A percentile compares a stretch with the other conserved stretches of the same genome.
Evolutionary conservation across 257 asterid species (phyloP).

Genomic region (Solanum virginianum): DNA sequence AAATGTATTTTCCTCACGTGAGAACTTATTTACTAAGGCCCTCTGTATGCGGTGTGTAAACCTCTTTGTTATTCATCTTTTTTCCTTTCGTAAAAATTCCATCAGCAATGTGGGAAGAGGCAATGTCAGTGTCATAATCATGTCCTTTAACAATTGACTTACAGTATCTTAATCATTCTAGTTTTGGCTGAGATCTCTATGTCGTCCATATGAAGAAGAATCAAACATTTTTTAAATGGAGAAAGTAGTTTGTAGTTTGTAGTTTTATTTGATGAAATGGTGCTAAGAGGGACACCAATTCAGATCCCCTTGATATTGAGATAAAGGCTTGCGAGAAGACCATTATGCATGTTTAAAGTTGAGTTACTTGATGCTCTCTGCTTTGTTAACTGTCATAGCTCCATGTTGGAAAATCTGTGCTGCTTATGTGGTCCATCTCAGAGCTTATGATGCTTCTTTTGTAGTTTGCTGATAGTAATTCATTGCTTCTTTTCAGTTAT

Average conservation of each 20-base stretch:
- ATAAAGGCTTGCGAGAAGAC: background rate
- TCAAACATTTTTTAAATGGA: background rate
- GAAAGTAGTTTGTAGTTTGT: background rate
- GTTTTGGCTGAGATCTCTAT: background rate
- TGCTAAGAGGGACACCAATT: background rate
- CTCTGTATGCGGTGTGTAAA: conserved; percentile 79
- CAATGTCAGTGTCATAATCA: background rate
- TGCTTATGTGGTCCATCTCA: background rate
- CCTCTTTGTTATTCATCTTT: conserved; percentile 1
- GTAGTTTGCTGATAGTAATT: background rate
- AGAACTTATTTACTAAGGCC: conserved; percentile 72
- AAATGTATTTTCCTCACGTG: conserved; percentile 72
- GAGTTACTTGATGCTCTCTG: background rate
- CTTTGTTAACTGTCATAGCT: background rate
- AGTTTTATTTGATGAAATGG: background rate
- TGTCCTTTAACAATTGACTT: background rate
- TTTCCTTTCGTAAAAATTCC: background rate
- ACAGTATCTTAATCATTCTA: background rate
- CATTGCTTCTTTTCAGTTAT: conserved; percentile 36
- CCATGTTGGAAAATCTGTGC: background rate
- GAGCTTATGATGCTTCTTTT: background rate
- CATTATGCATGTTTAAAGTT: background rate
- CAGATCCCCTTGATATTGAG: background rate
- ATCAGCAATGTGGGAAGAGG: background rate
- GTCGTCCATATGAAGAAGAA: background rate